A percentile compares a stretch with the other conserved stretches of the same genome.
Evolutionary conservation across 164 flowering plant species (phyloP).

Genomic region (Magnolia sinica): DNA sequence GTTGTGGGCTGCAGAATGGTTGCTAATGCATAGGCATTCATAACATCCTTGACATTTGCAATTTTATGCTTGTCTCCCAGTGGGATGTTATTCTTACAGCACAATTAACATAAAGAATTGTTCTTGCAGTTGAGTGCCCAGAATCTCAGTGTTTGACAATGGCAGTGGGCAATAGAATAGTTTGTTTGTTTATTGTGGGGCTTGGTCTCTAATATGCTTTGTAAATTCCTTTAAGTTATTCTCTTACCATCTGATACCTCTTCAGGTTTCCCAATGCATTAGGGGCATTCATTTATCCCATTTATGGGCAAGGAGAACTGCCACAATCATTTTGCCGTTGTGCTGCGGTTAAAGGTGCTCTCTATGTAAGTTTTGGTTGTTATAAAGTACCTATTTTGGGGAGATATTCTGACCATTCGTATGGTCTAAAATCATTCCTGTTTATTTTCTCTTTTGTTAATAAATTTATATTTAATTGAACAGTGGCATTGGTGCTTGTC

Average conservation of each 20-base stretch:
- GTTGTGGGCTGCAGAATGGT: background rate
- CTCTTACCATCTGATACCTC: background rate
- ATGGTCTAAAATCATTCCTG: background rate
- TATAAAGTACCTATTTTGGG: background rate
- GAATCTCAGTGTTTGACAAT: background rate
- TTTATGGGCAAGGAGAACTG: slow-evolving; percentile 94
- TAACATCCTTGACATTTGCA: background rate
- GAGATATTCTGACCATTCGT: background rate
- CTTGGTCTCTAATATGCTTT: background rate
- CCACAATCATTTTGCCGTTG: slow-evolving; percentile 93
- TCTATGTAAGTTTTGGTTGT: slow-evolving; percentile 50
- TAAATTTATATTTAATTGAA: background rate
- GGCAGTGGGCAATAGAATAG: background rate
- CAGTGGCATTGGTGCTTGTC: background rate
- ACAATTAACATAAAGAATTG: background rate
- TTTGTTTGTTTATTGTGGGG: background rate
- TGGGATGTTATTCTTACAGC: background rate
- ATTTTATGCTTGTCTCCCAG: background rate
- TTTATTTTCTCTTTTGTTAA: background rate
- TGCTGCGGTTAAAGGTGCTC: slow-evolving; percentile 94
- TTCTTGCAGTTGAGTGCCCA: background rate
- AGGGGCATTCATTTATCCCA: slow-evolving; percentile 84
- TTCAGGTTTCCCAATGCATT: slow-evolving; percentile 69
- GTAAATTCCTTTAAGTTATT: too few relatives aligned
- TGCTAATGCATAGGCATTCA: background rate